phyloP scores from a whole-genome alignment of 192 early-diverging fungal genomes.

The Coemansia sp. region DNA sequence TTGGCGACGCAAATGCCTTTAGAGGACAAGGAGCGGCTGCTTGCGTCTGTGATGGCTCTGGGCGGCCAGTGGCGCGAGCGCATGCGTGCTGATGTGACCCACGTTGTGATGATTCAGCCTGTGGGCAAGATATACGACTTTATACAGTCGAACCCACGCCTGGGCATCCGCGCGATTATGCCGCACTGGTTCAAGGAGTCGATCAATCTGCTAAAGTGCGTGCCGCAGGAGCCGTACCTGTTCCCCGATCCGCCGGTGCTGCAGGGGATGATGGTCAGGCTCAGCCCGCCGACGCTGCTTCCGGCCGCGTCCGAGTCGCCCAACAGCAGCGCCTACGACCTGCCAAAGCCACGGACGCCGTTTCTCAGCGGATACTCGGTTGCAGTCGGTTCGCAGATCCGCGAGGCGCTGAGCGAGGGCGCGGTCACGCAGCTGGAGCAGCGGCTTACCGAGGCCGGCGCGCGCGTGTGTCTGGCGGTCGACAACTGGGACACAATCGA shows the following conservation, averaged over 20 bases:
- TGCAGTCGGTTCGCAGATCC: slow-evolving; percentile 35
- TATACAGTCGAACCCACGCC: slow-evolving; percentile 44
- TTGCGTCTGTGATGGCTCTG: slow-evolving; percentile 47
- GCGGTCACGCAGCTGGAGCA: slow-evolving; percentile 30
- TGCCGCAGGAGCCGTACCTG: slow-evolving; percentile 56
- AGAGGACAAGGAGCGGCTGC: slow-evolving; percentile 41
- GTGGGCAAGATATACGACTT: slow-evolving; percentile 52
- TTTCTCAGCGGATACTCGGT: slow-evolving; percentile 41
- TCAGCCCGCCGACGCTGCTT: neutral
- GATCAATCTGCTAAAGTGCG: slow-evolving; percentile 54
- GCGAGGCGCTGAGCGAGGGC: slow-evolving; percentile 29
- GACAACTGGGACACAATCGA: slow-evolving; percentile 44
- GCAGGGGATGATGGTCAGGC: slow-evolving; percentile 13
- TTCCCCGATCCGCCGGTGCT: slow-evolving; percentile 55
- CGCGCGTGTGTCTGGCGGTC: slow-evolving; percentile 14
- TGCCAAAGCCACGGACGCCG: slow-evolving; percentile 26
- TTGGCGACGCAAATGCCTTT: slow-evolving; percentile 37
- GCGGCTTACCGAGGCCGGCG: slow-evolving; percentile 47
- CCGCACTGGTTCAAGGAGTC: slow-evolving; percentile 77
- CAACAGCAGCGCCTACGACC: slow-evolving; percentile 32
- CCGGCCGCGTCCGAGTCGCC: slow-evolving; percentile 16
- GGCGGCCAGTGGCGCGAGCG: slow-evolving; percentile 53
- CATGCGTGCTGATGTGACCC: slow-evolving; percentile 47
- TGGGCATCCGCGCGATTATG: slow-evolving; percentile 61
- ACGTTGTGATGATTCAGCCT: slow-evolving; percentile 37